phyloP scores from a whole-genome alignment of 1,284 basidiomycete genomes.

The Ustilago shanxiensis region DNA sequence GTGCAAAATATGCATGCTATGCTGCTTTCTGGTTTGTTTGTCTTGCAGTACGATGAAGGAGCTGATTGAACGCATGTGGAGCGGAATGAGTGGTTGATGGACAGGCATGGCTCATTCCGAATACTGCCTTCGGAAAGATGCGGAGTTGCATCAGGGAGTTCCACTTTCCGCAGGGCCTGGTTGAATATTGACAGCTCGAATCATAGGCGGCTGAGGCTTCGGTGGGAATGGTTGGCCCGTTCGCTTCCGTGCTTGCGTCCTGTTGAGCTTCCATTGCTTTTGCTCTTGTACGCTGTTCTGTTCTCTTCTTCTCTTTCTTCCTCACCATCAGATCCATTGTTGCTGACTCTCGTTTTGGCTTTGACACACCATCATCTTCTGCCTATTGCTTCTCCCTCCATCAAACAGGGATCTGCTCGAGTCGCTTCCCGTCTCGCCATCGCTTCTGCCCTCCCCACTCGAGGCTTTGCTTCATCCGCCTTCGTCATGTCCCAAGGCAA shows the following conservation, averaged over 20 bases:
- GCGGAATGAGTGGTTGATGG: no score
- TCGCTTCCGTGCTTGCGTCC: constrained; percentile 10
- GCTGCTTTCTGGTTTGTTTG: background rate
- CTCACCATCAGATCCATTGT: constrained; percentile 13
- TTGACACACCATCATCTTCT: background rate
- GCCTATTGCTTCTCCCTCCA: background rate
- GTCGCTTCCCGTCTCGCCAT: constrained; percentile 42
- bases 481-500: constrained; percentile 50
- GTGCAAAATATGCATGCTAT: background rate
- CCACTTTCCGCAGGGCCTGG: background rate
- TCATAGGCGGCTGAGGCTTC: no score
- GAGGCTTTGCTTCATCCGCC: constrained; percentile 43
- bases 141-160: constrained; percentile 28
- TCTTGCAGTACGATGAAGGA: no score
- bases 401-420: constrained; percentile 31
- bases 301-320: background rate
- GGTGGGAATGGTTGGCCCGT: constrained; percentile 42
- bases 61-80: no score
- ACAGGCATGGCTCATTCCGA: background rate
- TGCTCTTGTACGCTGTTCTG: background rate
- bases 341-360: constrained; percentile 8
- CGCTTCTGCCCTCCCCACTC: constrained; percentile 31
- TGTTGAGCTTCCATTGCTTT: no score
- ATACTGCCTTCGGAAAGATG: constrained; percentile 43
- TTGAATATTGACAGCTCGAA: no score